Evolutionary conservation across 2,329 filamentous ascomycete species (phyloP).

Genomic region (Atkinsonella texensis): DNA sequence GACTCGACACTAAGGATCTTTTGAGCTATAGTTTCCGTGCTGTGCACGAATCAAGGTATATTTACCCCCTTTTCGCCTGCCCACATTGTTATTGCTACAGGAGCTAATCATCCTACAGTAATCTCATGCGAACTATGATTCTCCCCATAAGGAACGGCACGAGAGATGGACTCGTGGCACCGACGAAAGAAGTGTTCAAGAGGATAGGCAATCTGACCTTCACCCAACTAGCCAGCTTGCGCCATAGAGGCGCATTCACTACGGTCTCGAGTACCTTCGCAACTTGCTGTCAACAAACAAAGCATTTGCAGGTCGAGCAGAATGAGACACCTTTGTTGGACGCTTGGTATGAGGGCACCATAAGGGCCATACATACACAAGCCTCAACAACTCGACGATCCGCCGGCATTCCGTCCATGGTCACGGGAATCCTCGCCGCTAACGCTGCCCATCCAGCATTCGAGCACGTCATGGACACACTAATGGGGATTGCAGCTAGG

Average conservation of each 20-base stretch:
- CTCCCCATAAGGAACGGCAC: slow-evolving; percentile 38
- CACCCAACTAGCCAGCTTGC: slow-evolving; percentile 65
- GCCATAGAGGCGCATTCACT: slow-evolving; percentile 87
- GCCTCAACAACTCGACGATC: slow-evolving; percentile 79
- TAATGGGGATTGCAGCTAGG: slow-evolving; percentile 45
- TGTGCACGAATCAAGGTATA: slow-evolving; percentile 82
- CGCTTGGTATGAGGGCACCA: slow-evolving; percentile 61
- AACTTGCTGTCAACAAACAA: slow-evolving; percentile 58
- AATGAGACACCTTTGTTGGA: slow-evolving; percentile 38
- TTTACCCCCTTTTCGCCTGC: neutral
- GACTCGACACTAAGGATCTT: slow-evolving; percentile 73
- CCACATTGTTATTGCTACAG: neutral
- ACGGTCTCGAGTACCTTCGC: slow-evolving; percentile 84
- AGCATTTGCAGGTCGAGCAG: slow-evolving; percentile 28
- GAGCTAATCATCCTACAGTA: slow-evolving; percentile 33
- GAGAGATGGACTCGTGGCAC: slow-evolving; percentile 31
- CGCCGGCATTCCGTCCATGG: slow-evolving; percentile 78
- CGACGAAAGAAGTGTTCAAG: slow-evolving; percentile 43
- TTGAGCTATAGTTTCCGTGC: slow-evolving; percentile 92
- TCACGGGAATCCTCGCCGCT: slow-evolving; percentile 68
- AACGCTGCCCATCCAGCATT: slow-evolving; percentile 50
- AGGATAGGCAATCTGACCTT: slow-evolving; percentile 65
- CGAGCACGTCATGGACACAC: slow-evolving; percentile 47
- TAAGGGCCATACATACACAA: slow-evolving; percentile 61
- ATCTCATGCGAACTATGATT: slow-evolving; percentile 54